Evolutionary conservation across 73 alveolate species (phyloP), one percentile per base, ranked within the genome.

Genomic region (Tetrahymena borealis): DNA sequence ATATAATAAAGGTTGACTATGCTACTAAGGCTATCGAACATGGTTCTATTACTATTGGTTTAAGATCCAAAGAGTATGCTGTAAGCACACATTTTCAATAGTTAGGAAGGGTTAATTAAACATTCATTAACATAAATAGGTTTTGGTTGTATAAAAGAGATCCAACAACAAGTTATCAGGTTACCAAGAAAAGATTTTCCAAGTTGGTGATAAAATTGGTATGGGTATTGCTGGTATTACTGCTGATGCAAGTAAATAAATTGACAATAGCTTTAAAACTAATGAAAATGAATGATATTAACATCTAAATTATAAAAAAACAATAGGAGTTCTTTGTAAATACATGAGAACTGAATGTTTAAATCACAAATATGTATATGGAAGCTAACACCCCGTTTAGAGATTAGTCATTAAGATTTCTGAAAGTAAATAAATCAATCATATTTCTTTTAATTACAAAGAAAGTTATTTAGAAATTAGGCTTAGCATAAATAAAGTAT

Each of bases 11-110:
- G 98, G 98, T 97, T 33, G 99, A 98, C 90, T 98, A 98, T 92
- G 99, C 99, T 90, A 99, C 97, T 98, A 99, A 99, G 92, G 99
- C 99, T 3, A 99, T 99, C 28, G 98, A 98, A 95, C 99, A 98
- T 93, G 99, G 99, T 33, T 96, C 98, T 79, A 97, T 98, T 36
- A 94, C 98, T 78, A 95, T 99, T 90, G 99, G 99, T 24, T 97
- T 97, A 79, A 98, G 96, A 94, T 96, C 99, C 31, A 92, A 96
- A 90, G 92, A 91, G 15, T 94, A 96, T 95, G 99, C 97, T 43
- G 98, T 96, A 92, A 91, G n/a, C n/a, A n/a, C n/a, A n/a, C n/a
- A n/a, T 79, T 38, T 79, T 94, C 28, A 42, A 91, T 42, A 3
- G 3, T n/a, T 42, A 42, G 7, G 1, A 32, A 32, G 9, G 35